These are phyloP conservation scores for Lentinula lateritia DNA, from an alignment of 768 basidiomycete species.

Conservation along the genomic window DNA sequence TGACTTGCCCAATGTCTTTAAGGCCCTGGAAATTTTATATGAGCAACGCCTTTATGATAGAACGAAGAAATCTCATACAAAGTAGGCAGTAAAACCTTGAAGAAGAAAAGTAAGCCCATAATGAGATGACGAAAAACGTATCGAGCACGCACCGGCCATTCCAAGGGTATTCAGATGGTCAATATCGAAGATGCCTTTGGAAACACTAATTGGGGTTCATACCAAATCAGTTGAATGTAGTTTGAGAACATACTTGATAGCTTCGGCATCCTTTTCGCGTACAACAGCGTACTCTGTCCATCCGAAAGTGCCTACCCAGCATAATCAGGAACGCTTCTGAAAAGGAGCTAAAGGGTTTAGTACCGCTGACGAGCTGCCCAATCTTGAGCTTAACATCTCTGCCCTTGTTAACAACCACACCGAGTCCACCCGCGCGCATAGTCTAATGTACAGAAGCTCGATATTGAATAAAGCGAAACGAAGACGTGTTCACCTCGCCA, in stretches of 20 bases:
- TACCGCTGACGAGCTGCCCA: conserved; percentile 76
- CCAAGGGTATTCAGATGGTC: conserved; percentile 86
- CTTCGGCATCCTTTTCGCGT: conserved; percentile 43
- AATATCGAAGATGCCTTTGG: conserved; percentile 55
- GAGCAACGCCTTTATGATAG: not conserved
- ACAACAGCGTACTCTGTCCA: conserved; percentile 75
- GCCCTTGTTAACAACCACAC: conserved; percentile 57
- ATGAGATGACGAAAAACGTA: not conserved
- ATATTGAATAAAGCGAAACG: conserved; percentile 15
- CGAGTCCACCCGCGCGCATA: conserved; percentile 71
- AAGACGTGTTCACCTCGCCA: conserved; percentile 39
- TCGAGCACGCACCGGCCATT: conserved; percentile 49
- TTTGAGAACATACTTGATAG: conserved; percentile 45
- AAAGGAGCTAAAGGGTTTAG: conserved; percentile 13
- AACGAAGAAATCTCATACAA: conserved; percentile 40
- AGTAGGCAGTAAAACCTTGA: conserved; percentile 83
- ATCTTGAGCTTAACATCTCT: conserved; percentile 45
- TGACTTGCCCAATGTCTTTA: conserved; percentile 71
- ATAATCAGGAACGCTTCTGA: not conserved
- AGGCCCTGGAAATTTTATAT: conserved; percentile 52
- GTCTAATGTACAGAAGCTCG: too few species aligned
- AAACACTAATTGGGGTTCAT: conserved; percentile 32
- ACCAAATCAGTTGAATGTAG: not conserved
- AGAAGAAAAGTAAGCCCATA: not conserved
- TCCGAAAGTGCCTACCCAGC: conserved; percentile 32